These are phyloP conservation scores for Hemisphaericaspora xylanilytica DNA, from an alignment of 1,139 yeast genomes.

Conservation along the genomic window DNA sequence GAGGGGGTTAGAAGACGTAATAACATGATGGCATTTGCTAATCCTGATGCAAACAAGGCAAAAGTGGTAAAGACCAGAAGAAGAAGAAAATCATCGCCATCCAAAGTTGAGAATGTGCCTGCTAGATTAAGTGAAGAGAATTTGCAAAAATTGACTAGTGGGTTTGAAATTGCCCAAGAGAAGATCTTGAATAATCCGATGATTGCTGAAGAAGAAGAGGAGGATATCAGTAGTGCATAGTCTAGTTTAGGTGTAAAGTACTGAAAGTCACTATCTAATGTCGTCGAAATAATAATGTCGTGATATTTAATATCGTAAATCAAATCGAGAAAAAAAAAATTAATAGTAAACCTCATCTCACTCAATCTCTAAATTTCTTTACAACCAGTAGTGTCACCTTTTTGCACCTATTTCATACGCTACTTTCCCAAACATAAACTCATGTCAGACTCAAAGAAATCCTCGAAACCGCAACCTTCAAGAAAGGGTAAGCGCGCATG, in stretches of 20 bases:
- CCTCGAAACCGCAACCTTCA: constrained; percentile 52
- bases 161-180: constrained; percentile 4
- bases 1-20: constrained; percentile 73
- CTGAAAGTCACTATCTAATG: neutral
- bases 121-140: constrained; percentile 28
- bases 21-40: constrained; percentile 36
- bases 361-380: neutral
- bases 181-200: neutral
- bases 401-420: neutral
- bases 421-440: neutral
- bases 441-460: constrained; percentile 1
- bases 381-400: no score
- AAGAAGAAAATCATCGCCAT: constrained; percentile 28
- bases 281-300: neutral
- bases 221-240: neutral
- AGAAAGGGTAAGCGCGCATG: constrained; percentile 93
- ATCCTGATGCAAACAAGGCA: constrained; percentile 20
- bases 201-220: constrained; percentile 4
- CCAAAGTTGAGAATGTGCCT: constrained; percentile 3
- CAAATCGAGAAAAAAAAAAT: neutral
- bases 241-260: no score
- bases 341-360: neutral
- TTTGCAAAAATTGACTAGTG: constrained; percentile 19
- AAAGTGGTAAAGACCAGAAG: constrained; percentile 36
- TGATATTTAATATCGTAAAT: neutral